phyloP scores from a whole-genome alignment of 78 protist species.

The slime mould (Dictyostelium discoideum) region dicty_2.7 NC_007089.4:3032501-3033000 shows the following conservation, averaged over 20 bases:
- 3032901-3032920: conserved; percentile 21
- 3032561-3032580: conserved; percentile 7
- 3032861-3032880: background rate
- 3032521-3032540: conserved; percentile 18
- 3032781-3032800: conserved; percentile 33
- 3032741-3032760: background rate
- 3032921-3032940: conserved; percentile 1
- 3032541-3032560: background rate
- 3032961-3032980: conserved; percentile 37
- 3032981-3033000: conserved; percentile 3
- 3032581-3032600: conserved; percentile 47
- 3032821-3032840: conserved; percentile 32
- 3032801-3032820: background rate
- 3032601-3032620: conserved; percentile 34
- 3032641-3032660: conserved; percentile 3
- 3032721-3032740: background rate
- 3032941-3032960: conserved; percentile 44
- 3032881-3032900: background rate
- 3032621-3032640: conserved; percentile 35
- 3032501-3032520: conserved; percentile 50
- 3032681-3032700: conserved; percentile 21
- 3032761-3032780: background rate
- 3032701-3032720: background rate
- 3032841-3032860: conserved; percentile 9
- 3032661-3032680: conserved; percentile 21